These are phyloP conservation scores for Amoebophrya sp. DNA, from an alignment of 169 alveolate species.

Conservation along the genomic window DNA sequence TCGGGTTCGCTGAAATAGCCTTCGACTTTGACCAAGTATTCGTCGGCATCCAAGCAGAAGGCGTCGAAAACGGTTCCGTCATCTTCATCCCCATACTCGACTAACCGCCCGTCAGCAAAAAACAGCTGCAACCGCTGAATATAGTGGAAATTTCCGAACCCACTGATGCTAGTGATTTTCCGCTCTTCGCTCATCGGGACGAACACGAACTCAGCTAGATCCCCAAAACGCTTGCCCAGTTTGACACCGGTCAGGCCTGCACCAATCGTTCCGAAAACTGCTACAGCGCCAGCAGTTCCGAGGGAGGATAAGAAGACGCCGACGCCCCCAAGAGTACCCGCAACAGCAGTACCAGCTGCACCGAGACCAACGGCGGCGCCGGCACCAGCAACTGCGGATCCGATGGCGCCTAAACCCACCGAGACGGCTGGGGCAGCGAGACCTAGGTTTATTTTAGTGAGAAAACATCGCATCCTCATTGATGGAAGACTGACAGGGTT, in stretches of 20 bases:
- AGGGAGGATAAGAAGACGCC: background rate
- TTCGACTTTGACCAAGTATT: background rate
- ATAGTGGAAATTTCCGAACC: slow-evolving; percentile 15
- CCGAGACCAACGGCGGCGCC: slow-evolving; percentile 19
- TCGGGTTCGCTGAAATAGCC: background rate
- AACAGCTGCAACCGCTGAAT: background rate
- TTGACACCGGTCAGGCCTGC: background rate
- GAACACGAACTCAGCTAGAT: background rate
- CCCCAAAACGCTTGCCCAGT: slow-evolving; percentile 4
- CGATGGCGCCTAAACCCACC: background rate
- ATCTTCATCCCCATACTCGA: background rate
- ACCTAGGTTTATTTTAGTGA: no score
- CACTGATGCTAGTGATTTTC: background rate
- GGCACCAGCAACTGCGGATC: slow-evolving; percentile 6
- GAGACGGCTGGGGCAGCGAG: slow-evolving; percentile 18
- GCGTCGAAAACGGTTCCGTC: slow-evolving; percentile 19
- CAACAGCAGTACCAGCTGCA: background rate
- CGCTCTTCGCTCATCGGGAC: background rate
- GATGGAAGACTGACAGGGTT: no score
- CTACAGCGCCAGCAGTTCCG: slow-evolving; percentile 5
- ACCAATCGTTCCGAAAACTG: background rate
- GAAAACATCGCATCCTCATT: no score
- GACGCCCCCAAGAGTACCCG: slow-evolving; percentile 3
- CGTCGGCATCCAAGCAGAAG: background rate
- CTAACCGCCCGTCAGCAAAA: background rate